Evolutionary conservation across 805 yeast species (phyloP).

Genomic region (Wickerhamiella bombiphila): DNA sequence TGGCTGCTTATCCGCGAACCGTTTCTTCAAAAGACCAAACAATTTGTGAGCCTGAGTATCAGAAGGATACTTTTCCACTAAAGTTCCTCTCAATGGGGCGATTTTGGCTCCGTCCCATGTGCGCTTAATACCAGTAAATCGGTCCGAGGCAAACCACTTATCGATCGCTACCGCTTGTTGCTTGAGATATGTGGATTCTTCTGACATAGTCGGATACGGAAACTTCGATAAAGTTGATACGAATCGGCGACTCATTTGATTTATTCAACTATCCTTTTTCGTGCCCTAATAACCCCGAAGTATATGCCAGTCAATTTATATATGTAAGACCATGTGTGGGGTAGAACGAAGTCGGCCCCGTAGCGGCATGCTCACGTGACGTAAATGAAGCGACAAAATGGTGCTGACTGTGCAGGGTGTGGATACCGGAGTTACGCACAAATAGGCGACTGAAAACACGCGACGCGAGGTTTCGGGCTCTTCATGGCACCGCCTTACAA

Average conservation of each 20-base stretch:
- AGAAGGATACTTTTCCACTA: slow-evolving; percentile 30
- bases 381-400: no score
- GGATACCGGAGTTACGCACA: no score
- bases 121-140: slow-evolving; percentile 35
- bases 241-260: no score
- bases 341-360: no score
- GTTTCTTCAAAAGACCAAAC: slow-evolving; percentile 30
- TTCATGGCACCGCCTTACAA: background rate
- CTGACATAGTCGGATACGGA: slow-evolving; percentile 26
- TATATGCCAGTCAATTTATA: no score
- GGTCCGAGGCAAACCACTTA: slow-evolving; percentile 36
- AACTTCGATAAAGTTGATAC: slow-evolving; percentile 12
- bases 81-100: slow-evolving; percentile 38
- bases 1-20: slow-evolving; percentile 31
- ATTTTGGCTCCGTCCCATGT: slow-evolving; percentile 40
- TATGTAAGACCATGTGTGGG: no score
- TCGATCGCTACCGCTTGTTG: slow-evolving; percentile 27
- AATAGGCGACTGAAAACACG: no score
- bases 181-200: slow-evolving; percentile 22
- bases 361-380: no score
- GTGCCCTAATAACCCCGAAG: no score
- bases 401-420: no score
- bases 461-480: no score
- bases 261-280: no score
- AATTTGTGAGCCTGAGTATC: slow-evolving; percentile 41